Conservation (phyloP, 208 protist genomes). For the Leptomonas seymouri region DNA sequence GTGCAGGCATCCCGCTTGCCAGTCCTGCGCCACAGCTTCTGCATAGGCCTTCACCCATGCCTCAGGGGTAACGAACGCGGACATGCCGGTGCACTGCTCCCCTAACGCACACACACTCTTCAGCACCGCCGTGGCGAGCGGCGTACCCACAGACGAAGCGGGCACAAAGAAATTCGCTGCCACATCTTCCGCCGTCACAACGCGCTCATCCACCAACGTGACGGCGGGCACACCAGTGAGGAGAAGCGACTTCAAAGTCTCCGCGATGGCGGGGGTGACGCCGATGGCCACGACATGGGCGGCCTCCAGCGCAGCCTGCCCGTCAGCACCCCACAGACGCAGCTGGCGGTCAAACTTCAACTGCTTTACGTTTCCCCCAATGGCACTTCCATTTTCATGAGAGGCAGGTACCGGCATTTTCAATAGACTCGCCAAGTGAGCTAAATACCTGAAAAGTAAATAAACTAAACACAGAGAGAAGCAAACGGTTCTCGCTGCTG, state of each 20-base stretch:
- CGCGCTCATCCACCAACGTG: slow-evolving; percentile 94
- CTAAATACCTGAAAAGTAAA: background rate
- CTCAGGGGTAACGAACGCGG: slow-evolving; percentile 20
- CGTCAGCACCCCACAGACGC: slow-evolving; percentile 94
- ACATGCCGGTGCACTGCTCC: slow-evolving; percentile 51
- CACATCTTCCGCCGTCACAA: slow-evolving; percentile 75
- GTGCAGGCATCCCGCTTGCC: slow-evolving; percentile 14
- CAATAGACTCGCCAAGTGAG: background rate
- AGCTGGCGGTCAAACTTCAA: slow-evolving; percentile 93
- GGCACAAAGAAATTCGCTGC: slow-evolving; percentile 97
- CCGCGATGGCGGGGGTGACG: slow-evolving; percentile 86
- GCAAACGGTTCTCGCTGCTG: too few relatives aligned
- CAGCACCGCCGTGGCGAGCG: slow-evolving; percentile 74
- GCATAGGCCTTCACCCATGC: slow-evolving; percentile 51
- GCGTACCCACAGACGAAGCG: slow-evolving; percentile 34
- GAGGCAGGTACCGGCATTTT: background rate
- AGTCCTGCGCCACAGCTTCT: slow-evolving; percentile 11
- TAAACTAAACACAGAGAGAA: too few relatives aligned
- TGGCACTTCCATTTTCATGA: slow-evolving; percentile 2
- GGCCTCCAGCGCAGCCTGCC: slow-evolving; percentile 86
- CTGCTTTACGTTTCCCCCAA: slow-evolving; percentile 34
- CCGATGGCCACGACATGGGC: slow-evolving; percentile 93
- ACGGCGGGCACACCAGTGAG: slow-evolving; percentile 94
- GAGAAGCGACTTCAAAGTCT: slow-evolving; percentile 97
- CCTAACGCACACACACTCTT: slow-evolving; percentile 91